Evolutionary conservation across 202 grass and related monocot species (phyloP).

Genomic region (Cymbopogon flexuosus): DNA sequence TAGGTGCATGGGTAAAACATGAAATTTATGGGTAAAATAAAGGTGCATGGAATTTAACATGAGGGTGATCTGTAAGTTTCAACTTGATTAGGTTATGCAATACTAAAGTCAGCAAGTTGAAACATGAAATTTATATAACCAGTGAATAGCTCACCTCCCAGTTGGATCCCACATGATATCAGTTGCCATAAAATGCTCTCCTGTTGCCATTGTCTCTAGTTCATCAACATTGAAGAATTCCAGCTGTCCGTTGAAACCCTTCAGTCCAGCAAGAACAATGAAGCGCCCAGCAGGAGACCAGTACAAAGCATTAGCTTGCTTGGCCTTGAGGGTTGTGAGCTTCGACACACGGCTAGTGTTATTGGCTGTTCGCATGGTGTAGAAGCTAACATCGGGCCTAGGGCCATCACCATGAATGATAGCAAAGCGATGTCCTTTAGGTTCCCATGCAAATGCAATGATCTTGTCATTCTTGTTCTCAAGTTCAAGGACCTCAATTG

Average conservation of each 20-base stretch:
- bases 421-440: conserved; percentile 81
- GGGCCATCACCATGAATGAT: conserved; percentile 91
- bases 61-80: not conserved
- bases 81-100: not conserved
- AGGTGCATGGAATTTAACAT: not conserved
- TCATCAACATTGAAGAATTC: conserved; percentile 95
- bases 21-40: not conserved
- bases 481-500: conserved; percentile 89
- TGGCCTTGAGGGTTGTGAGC: conserved; percentile 71
- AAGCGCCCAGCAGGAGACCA: conserved; percentile 79
- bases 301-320: conserved; percentile 77
- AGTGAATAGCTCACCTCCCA: conserved; percentile 51
- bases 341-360: conserved; percentile 60
- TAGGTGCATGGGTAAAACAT: no score
- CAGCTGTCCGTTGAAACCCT: conserved; percentile 85
- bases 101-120: not conserved
- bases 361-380: conserved; percentile 59
- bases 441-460: conserved; percentile 94
- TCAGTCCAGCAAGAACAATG: conserved; percentile 80
- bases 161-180: conserved; percentile 92
- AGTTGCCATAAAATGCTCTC: conserved; percentile 92
- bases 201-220: conserved; percentile 81
- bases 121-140: not conserved
- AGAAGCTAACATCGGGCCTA: conserved; percentile 74
- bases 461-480: conserved; percentile 98